Conservation (phyloP, 371 early-diverging fungal genomes). For the Blakeslea trispora region DNA sequence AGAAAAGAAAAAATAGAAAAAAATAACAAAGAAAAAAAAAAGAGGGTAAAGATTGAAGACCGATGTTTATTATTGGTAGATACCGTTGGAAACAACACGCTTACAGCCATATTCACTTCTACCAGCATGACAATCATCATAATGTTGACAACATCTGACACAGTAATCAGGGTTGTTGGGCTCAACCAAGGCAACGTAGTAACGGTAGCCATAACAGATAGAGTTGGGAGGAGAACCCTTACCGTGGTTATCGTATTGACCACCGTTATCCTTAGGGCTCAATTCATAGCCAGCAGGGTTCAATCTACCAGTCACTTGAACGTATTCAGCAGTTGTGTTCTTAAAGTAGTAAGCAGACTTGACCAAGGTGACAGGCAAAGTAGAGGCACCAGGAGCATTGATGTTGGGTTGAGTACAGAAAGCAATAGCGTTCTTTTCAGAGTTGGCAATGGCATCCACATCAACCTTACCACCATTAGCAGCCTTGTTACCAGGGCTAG, state of each 20-base stretch:
- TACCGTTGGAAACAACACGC: slow-evolving; percentile 28
- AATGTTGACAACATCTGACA: slow-evolving; percentile 30
- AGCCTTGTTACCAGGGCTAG: slow-evolving; percentile 26
- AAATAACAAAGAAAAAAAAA: background rate
- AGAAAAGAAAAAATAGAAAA: background rate
- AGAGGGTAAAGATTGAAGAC: too few relatives aligned
- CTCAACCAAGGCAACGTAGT: slow-evolving; percentile 34
- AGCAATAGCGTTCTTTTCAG: slow-evolving; percentile 36
- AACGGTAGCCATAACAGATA: slow-evolving; percentile 32
- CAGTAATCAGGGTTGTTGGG: slow-evolving; percentile 30
- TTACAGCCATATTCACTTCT: slow-evolving; percentile 38
- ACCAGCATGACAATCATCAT: slow-evolving; percentile 36
- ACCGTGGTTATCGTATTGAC: slow-evolving; percentile 47
- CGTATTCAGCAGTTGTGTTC: slow-evolving; percentile 31
- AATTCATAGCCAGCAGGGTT: slow-evolving; percentile 33
- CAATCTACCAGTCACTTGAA: slow-evolving; percentile 46
- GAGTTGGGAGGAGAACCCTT: slow-evolving; percentile 28
- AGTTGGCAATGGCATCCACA: slow-evolving; percentile 24
- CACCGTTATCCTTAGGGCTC: slow-evolving; percentile 33
- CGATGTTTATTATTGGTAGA: slow-evolving; percentile 4
- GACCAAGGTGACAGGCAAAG: slow-evolving; percentile 35
- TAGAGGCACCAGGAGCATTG: slow-evolving; percentile 34
- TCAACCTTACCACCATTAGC: slow-evolving; percentile 27
- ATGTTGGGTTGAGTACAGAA: slow-evolving; percentile 35
- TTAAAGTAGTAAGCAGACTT: slow-evolving; percentile 26